Conservation (phyloP, 306 rosid species). For the Vicia faba region DNA sequence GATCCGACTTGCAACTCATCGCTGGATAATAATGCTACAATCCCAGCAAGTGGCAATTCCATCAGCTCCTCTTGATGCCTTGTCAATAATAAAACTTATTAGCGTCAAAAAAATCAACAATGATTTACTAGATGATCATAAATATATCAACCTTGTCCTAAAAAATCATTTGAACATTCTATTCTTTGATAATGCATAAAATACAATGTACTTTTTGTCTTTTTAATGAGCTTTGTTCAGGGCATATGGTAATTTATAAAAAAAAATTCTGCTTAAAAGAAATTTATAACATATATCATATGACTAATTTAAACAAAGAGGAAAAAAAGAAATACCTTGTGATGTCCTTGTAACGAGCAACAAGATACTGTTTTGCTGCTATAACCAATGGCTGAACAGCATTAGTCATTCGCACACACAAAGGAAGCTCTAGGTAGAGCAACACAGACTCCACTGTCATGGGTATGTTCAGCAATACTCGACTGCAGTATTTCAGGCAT, state of each 20-base stretch:
- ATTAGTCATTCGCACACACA: conserved; percentile 85
- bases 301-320: background rate
- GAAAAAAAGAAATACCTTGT: conserved; percentile 52
- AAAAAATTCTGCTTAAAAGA: background rate
- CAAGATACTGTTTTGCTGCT: conserved; percentile 92
- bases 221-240: background rate
- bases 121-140: too few species aligned
- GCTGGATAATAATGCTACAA: conserved; percentile 79
- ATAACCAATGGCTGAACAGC: conserved; percentile 89
- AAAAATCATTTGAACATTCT: too few species aligned
- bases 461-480: conserved; percentile 62
- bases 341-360: conserved; percentile 76
- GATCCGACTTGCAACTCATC: conserved; percentile 93
- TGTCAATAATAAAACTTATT: conserved; percentile 31
- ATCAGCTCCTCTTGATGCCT: conserved; percentile 87
- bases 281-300: background rate
- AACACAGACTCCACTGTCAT: conserved; percentile 96
- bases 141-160: too few species aligned
- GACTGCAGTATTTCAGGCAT: conserved; percentile 87
- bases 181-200: background rate
- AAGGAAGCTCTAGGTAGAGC: conserved; percentile 95
- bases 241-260: background rate
- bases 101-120: background rate
- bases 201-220: background rate
- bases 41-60: conserved; percentile 80